Conservation (phyloP, 306 rosid species). For the Gastrolobium bilobum region DNA sequence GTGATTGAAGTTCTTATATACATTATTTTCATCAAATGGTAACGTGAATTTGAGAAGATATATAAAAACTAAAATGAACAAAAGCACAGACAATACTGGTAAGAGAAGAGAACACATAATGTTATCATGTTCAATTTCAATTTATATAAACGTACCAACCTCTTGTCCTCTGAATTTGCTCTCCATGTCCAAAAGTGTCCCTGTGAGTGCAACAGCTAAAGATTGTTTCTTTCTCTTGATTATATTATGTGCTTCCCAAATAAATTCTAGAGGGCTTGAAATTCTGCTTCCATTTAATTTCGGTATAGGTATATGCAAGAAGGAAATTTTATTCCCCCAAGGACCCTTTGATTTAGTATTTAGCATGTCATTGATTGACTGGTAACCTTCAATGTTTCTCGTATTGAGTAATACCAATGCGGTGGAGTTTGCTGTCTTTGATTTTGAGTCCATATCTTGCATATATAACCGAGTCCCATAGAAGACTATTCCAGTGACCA, state of each 20-base stretch:
- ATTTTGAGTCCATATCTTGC: constrained; percentile 53
- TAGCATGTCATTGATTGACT: constrained; percentile 62
- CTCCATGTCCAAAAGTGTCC: constrained; percentile 53
- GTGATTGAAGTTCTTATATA: not conserved
- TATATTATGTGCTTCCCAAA: constrained; percentile 53
- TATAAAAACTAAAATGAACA: too few relatives aligned
- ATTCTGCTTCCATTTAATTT: constrained; percentile 43
- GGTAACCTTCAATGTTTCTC: constrained; percentile 60
- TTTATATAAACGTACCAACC: constrained; percentile 45
- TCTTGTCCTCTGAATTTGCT: constrained; percentile 62
- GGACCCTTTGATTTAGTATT: constrained; percentile 53
- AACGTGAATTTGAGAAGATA: too few relatives aligned
- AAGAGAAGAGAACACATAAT: not conserved
- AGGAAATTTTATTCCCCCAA: constrained; percentile 68
- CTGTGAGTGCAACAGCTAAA: constrained; percentile 49
- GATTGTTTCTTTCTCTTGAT: constrained; percentile 67
- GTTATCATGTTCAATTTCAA: not conserved
- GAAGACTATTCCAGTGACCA: constrained; percentile 58
- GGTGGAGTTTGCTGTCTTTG: constrained; percentile 56
- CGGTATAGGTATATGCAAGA: constrained; percentile 64
- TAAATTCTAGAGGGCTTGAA: constrained; percentile 59
- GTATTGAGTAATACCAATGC: constrained; percentile 71
- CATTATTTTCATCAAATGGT: too few relatives aligned
- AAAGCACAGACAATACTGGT: not conserved
- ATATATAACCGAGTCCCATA: constrained; percentile 64